Evolutionary conservation across 352 stramenopile species (phyloP), one percentile per base, ranked within the genome.

Genomic region (Pythium folliculosum): DNA sequence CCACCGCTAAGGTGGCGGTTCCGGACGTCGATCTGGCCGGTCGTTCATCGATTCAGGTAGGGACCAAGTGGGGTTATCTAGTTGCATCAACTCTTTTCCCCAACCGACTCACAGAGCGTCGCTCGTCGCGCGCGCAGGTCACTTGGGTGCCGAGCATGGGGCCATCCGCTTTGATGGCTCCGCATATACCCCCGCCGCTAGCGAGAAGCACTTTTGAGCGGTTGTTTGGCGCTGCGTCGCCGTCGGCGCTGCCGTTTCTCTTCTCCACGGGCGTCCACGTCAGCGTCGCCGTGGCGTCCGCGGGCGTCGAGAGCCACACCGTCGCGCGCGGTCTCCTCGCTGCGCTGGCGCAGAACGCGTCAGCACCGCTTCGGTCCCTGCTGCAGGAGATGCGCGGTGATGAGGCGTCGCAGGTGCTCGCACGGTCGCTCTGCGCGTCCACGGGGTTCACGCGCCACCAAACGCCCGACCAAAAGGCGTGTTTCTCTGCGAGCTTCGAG

Each of bases 381-480:
- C 13, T 70, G 16, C 23, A 35, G 23, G 22, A n/a, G 6, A 12
- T 55, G n/a, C 44, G 22, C 38, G 25, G 14, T 32, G 10, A 40
- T 17, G 17, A 48, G 4, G 37, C 40, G 17, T 16, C 13, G 12
- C 13, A 49, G 2, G 16, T 59, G 3, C 43, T 73, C 12, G 58
- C 59, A 2, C 54, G 56, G 35, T 68, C 67, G 43, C n/a, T 66
- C 47, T 73, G 67, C 55, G 48, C 44, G 23, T 69, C 67, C 2
- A 59, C 60, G 10, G 60, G 55, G 1, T 67, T 67, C 37, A 64
- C 44, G 21, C 13, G 43, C n/a, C 51, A 63, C 25, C 12, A 32
- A 6, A 27, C 44, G 21, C 52, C 16, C 19, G 52, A 56, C 23
- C 5, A 30, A 16, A 19, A 44, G n/a, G 27, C 12, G 17, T 72